phyloP scores from a whole-genome alignment of 208 protist species.

The Trypanosoma congolense region DNA sequence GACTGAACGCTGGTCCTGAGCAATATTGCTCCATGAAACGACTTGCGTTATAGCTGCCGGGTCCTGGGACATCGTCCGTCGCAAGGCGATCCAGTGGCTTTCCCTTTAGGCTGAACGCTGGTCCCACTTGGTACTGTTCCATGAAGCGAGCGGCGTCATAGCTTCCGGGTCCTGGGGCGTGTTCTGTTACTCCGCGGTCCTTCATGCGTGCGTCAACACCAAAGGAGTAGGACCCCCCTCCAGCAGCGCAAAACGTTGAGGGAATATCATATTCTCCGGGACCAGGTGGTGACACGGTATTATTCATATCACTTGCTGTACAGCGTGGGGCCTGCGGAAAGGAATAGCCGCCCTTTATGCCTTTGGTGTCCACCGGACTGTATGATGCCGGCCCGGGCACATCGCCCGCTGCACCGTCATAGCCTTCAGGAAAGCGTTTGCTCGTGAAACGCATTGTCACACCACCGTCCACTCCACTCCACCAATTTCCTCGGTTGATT shows the following conservation, averaged over 20 bases:
- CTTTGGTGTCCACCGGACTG: conserved; percentile 2
- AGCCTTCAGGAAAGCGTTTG: conserved; percentile 6
- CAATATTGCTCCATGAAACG: conserved; percentile 11
- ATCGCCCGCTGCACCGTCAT: conserved; percentile 3
- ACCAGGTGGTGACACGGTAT: conserved; percentile 6
- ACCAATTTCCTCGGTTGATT: neutral
- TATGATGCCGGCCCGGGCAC: conserved; percentile 23
- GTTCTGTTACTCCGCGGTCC: neutral
- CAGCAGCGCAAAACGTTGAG: conserved; percentile 5
- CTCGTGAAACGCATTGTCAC: conserved; percentile 21
- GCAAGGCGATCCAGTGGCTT: neutral
- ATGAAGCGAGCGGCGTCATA: neutral
- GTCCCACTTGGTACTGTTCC: neutral
- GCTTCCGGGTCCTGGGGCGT: neutral
- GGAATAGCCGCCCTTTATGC: neutral
- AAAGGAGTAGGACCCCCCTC: conserved; percentile 17
- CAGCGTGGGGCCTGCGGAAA: conserved; percentile 23
- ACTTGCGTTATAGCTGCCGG: conserved; percentile 4
- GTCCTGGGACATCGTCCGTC: neutral
- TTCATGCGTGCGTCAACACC: conserved; percentile 16
- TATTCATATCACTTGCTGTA: conserved; percentile 2
- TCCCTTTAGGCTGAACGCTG: neutral
- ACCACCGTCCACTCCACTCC: conserved; percentile 11
- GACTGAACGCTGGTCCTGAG: conserved; percentile 19
- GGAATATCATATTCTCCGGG: conserved; percentile 35